Conservation (phyloP, 2,329 filamentous ascomycete species). For the Aotearoamyces nothofagi region DNA sequence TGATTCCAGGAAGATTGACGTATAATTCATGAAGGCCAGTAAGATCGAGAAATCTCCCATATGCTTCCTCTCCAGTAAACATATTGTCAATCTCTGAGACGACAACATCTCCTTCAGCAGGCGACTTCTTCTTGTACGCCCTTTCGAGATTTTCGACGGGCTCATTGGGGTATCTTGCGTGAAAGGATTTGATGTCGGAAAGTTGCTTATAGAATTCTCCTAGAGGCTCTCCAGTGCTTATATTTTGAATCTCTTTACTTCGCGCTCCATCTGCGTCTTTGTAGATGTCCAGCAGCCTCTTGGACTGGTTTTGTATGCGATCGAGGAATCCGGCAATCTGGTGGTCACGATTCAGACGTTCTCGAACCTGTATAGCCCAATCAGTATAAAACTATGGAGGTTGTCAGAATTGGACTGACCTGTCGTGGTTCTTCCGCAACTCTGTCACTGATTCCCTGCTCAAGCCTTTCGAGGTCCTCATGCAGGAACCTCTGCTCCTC, state of each 20-base stretch:
- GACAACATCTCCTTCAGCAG: constrained; percentile 46
- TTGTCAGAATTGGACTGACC: constrained; percentile 32
- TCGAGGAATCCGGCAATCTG: constrained; percentile 76
- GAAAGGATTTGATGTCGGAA: constrained; percentile 68
- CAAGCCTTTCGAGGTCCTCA: constrained; percentile 90
- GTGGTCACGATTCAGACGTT: constrained; percentile 81
- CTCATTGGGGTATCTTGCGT: constrained; percentile 84
- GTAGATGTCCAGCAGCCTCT: constrained; percentile 70
- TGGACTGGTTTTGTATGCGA: constrained; percentile 77
- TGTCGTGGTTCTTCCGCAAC: constrained; percentile 79
- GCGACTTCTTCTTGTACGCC: constrained; percentile 62
- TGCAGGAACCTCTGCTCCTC: constrained; percentile 91
- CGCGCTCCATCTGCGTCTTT: constrained; percentile 59
- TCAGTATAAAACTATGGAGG: constrained; percentile 1
- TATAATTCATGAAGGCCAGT: constrained; percentile 75
- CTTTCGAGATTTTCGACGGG: constrained; percentile 89
- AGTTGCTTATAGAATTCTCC: constrained; percentile 85
- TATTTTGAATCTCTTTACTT: constrained; percentile 66
- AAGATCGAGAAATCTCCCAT: constrained; percentile 83
- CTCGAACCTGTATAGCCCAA: constrained; percentile 50
- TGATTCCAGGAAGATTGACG: constrained; percentile 75
- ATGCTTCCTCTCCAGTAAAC: constrained; percentile 93
- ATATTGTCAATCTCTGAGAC: constrained; percentile 68
- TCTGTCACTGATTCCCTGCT: constrained; percentile 85
- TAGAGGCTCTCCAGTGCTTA: constrained; percentile 75